Evolutionary conservation across 2,329 filamentous ascomycete species (phyloP), one percentile per base, ranked within the genome.

Genomic region (Penicillium sp.): DNA sequence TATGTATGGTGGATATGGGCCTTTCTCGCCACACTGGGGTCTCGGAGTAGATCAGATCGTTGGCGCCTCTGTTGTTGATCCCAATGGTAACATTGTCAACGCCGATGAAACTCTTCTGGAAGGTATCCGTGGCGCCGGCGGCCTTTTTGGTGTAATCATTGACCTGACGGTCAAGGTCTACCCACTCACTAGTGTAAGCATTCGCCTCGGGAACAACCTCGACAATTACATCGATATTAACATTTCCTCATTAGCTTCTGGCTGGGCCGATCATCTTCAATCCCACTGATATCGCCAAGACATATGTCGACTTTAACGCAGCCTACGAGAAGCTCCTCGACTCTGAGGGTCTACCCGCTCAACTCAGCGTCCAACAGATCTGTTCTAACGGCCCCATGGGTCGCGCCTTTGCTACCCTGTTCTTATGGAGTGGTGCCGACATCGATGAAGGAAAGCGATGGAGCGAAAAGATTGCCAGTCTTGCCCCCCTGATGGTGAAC

Each of bases 361-460:
- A 49, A 3, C 45, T 49, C 45, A 49, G 15, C 26, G 13, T 49
- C 45, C 45, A 49, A 49, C 45, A 49, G 17, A 28, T 49, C 15
- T n/a, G 45, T 49, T 49, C 30, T 17, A 49, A 49, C 26, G 45
- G 45, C 24, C 45, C 45, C 45, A 30, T 5, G 7, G 45, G 45
- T 10, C 45, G 26, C 15, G 24, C 45, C 8, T 49, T 49, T 12
- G 45, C 12, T 26, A 26, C 26, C 15, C 9, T 49, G 6, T 49
- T 49, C 8, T 8, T n/a, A 1, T 49, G 45, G 45, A 49, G 45
- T 13, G 45, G 45, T 3, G 3, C 45, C 8, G 26, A 49, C 15
- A 49, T 49, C 24, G 45, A 49, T 8, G 45, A 49, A 30, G 50
- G 30, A 22, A 53, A 35, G 35, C 50, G 33, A 53, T 53, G 50